phyloP scores from a whole-genome alignment of 805 yeast species.

The Spathaspora arborariae region DNA sequence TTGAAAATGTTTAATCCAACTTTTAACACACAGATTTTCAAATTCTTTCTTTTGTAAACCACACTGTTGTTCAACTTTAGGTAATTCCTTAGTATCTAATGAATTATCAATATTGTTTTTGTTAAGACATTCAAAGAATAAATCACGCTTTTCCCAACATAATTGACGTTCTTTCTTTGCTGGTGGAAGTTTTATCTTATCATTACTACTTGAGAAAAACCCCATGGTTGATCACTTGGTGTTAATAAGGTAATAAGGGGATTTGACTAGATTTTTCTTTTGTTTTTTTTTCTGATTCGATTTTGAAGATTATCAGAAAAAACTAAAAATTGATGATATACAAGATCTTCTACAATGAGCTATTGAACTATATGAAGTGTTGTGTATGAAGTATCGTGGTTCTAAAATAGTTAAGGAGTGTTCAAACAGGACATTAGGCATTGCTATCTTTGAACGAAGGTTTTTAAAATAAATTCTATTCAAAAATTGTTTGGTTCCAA shows the following conservation, averaged over 20 bases:
- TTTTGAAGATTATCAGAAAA: too few species aligned
- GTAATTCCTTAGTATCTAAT: constrained; percentile 47
- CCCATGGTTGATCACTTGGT: constrained; percentile 39
- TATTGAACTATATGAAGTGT: too few species aligned
- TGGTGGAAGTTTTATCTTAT: constrained; percentile 40
- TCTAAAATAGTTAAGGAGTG: too few species aligned
- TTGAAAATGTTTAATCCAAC: constrained; percentile 89
- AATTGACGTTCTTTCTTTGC: constrained; percentile 64
- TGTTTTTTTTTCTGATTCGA: neutral
- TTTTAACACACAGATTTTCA: constrained; percentile 71
- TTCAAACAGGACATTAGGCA: too few species aligned
- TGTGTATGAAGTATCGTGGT: too few species aligned
- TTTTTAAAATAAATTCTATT: too few species aligned
- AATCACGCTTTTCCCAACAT: constrained; percentile 91
- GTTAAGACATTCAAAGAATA: constrained; percentile 71
- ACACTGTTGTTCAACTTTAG: constrained; percentile 54
- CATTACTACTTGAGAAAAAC: constrained; percentile 38
- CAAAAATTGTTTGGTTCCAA: too few species aligned
- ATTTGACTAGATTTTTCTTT: neutral
- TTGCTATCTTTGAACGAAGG: too few species aligned
- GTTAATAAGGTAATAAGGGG: neutral
- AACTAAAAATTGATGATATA: too few species aligned
- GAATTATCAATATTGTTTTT: constrained; percentile 66
- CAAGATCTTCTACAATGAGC: too few species aligned
- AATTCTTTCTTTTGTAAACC: constrained; percentile 53